Conservation (phyloP, 176 grass and related monocot species). For the Aegilops umbellulata region DNA sequence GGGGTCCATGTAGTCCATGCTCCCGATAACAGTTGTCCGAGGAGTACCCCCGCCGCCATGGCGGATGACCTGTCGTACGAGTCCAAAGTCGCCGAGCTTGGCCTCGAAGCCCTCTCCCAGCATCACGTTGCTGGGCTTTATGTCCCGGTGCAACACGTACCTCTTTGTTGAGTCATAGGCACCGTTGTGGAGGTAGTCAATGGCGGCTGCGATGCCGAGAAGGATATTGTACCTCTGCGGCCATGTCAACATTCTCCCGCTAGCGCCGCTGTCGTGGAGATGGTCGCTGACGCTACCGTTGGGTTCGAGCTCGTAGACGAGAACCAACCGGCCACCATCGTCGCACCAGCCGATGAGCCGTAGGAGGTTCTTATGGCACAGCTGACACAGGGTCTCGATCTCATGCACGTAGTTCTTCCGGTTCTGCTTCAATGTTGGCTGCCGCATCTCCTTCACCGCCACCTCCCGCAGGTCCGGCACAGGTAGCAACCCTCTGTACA, state of each 20-base stretch:
- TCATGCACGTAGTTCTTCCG: not conserved
- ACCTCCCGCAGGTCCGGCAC: not conserved
- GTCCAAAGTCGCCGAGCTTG: constrained; percentile 6
- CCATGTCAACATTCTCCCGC: not conserved
- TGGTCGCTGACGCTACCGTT: not conserved
- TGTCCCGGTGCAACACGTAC: constrained; percentile 6
- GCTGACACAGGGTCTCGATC: not conserved
- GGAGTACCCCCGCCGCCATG: not conserved
- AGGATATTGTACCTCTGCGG: not conserved
- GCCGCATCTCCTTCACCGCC: constrained; percentile 13
- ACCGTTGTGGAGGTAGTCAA: constrained; percentile 7
- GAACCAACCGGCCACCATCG: not conserved
- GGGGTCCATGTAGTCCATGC: not conserved
- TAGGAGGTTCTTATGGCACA: not conserved
- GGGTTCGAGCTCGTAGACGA: constrained; percentile 11
- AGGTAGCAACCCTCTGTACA: not conserved
- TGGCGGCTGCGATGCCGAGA: not conserved
- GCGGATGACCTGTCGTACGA: not conserved
- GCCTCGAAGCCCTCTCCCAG: not conserved
- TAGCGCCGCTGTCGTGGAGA: not conserved
- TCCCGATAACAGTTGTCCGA: not conserved
- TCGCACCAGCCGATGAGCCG: constrained; percentile 7
- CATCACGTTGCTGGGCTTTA: constrained; percentile 4
- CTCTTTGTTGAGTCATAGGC: not conserved
- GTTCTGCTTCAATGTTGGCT: not conserved